Evolutionary conservation across 2,329 filamentous ascomycete species (phyloP).

Genomic region (Nothomitra cinnamomea): DNA sequence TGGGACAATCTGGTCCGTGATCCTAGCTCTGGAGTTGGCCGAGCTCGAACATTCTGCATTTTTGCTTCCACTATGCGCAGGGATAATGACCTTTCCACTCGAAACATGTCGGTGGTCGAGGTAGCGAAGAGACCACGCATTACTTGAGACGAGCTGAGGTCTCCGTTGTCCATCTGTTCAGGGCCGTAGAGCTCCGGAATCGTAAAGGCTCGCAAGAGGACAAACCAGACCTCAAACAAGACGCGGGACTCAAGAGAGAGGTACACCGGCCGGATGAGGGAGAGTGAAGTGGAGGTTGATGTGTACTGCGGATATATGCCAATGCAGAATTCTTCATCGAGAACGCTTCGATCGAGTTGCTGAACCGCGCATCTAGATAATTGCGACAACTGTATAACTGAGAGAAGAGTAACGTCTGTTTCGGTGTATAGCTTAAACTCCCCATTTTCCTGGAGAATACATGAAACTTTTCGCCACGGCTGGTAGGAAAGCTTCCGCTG

Average conservation of each 20-base stretch:
- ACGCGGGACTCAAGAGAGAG: slow-evolving; percentile 72
- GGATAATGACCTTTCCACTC: slow-evolving; percentile 44
- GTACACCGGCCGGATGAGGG: slow-evolving; percentile 74
- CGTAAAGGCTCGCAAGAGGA: slow-evolving; percentile 76
- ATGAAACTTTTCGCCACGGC: slow-evolving; percentile 81
- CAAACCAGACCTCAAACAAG: slow-evolving; percentile 96
- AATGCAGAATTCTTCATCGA: slow-evolving; percentile 87
- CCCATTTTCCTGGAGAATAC: slow-evolving; percentile 86
- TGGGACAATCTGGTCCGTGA: background rate
- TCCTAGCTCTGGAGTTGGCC: background rate
- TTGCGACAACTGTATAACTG: slow-evolving; percentile 73
- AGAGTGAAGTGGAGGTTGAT: slow-evolving; percentile 51
- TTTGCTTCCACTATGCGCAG: slow-evolving; percentile 46
- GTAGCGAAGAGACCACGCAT: slow-evolving; percentile 15
- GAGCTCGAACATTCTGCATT: slow-evolving; percentile 20
- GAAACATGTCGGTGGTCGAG: slow-evolving; percentile 40
- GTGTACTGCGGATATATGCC: slow-evolving; percentile 92
- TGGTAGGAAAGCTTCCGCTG: slow-evolving; percentile 38
- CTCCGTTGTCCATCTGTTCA: slow-evolving; percentile 22
- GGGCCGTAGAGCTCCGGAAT: slow-evolving; percentile 77
- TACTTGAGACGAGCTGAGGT: slow-evolving; percentile 18
- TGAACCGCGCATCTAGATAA: slow-evolving; percentile 83
- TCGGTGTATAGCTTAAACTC: slow-evolving; percentile 84
- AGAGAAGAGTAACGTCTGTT: slow-evolving; percentile 62
- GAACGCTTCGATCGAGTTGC: slow-evolving; percentile 71